Percentiles rank a stretch among this genome's conserved stretches.
phyloP scores from a whole-genome alignment of 495 filamentous ascomycete genomes.

The Amniculicola lignicola region DNA sequence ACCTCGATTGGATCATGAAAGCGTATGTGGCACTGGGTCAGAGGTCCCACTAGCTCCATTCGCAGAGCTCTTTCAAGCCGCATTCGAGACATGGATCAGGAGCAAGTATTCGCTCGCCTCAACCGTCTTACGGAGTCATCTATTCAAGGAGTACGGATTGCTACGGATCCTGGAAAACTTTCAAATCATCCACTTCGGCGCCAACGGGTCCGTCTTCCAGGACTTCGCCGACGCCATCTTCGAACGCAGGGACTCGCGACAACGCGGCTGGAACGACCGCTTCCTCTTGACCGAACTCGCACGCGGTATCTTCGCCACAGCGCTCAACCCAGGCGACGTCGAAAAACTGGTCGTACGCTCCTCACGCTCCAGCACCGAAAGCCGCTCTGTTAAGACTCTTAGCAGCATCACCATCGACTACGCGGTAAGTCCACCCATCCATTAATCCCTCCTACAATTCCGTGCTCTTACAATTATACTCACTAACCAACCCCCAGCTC shows the following conservation, averaged over 20 bases:
- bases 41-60: constrained; percentile 62
- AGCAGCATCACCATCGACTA: constrained; percentile 31
- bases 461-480: not conserved
- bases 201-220: constrained; percentile 62
- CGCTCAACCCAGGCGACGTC: constrained; percentile 49
- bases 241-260: constrained; percentile 67
- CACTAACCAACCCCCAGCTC: constrained; percentile 42
- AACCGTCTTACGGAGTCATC: constrained; percentile 56
- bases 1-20: constrained; percentile 52
- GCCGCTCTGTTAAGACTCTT: constrained; percentile 45
- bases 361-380: constrained; percentile 26
- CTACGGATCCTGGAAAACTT: constrained; percentile 64
- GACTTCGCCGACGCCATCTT: constrained; percentile 68
- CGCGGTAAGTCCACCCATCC: constrained; percentile 32
- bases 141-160: constrained; percentile 69
- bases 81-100: constrained; percentile 70
- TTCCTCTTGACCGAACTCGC: constrained; percentile 78
- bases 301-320: constrained; percentile 60
- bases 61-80: constrained; percentile 63
- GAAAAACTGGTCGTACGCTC: constrained; percentile 58
- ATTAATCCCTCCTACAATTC: too few species aligned
- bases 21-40: constrained; percentile 47
- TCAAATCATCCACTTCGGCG: constrained; percentile 67
- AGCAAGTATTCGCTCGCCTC: constrained; percentile 68
- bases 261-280: constrained; percentile 71